Evolutionary conservation across 805 yeast species (phyloP), one percentile per base, ranked within the genome.

Genomic region (Teunomyces funiuensis): DNA sequence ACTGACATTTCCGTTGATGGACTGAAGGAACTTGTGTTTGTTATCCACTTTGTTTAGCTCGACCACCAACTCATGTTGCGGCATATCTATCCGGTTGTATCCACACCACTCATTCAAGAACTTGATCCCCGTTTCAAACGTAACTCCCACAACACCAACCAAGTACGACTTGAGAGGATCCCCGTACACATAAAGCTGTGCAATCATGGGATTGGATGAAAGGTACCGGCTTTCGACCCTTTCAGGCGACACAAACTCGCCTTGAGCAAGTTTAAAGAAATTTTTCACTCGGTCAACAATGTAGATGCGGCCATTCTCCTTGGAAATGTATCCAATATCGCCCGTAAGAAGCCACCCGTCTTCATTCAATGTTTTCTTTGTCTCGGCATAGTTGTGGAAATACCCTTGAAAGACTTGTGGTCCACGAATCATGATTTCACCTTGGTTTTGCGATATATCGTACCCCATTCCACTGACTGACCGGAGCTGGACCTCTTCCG

Each of bases 291-390:
- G 47, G 52, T 80, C 85, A 40, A 80, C 74, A 44, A 81, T 76
- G 46, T 51, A 61, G 54, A 52, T 44, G 44, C 60, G 50, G 17
- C 77, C 75, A 26, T 52, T 52, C 10, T 51, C 49, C 41, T 44
- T 37, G 36, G 51, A 53, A 28, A 65, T 47, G 14, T 45, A 44
- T 9, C 65, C 71, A 28, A 66, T 54, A 55, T 81, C 86, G 20
- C 86, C 86, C 16, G 85, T 79, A 41, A 63, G 62, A 52, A 79
- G 69, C 82, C 83, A 80, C 5, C 76, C 79, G 15, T 75, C 77
- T 2, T 58, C 59, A 38, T 71, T 69, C 39, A 78, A 49, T 6
- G 73, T 57, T 26, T 66, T 73, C 7, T 46, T 57, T 0, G 82
- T 79, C 26, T 79, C 82, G 39, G 68, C 65, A 15, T 61, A 57